A percentile compares a stretch with the other conserved stretches of the same genome.
phyloP scores from a whole-genome alignment of 495 filamentous ascomycete genomes.

The Trichoderma orchidacearum region DNA sequence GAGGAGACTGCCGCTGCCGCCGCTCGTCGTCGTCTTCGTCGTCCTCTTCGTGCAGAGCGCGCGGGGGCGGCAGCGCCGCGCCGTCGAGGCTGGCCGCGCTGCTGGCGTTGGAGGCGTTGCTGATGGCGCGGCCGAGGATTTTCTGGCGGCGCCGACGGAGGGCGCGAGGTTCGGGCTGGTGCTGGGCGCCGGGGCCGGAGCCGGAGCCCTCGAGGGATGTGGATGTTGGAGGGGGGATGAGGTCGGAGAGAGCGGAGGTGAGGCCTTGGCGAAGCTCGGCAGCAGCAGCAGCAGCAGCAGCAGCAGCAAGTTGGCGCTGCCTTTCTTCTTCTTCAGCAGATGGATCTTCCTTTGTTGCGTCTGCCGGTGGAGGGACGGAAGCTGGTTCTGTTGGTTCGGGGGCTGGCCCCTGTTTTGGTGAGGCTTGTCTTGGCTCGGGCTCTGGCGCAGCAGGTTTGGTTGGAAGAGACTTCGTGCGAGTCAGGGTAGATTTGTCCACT shows the following conservation, averaged over 20 bases:
- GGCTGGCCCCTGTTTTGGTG: conserved; percentile 7
- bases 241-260: conserved; percentile 11
- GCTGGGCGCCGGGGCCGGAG: conserved; percentile 7
- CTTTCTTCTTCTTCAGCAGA: conserved; percentile 5
- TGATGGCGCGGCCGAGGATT: conserved; percentile 35
- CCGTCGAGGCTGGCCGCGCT: conserved; percentile 10
- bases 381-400: background rate
- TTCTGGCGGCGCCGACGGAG: conserved; percentile 21
- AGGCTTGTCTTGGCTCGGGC: conserved; percentile 6
- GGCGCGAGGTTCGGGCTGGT: conserved; percentile 5
- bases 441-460: conserved; percentile 2
- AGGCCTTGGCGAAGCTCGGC: conserved; percentile 14
- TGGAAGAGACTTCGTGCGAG: background rate
- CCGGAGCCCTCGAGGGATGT: conserved; percentile 10
- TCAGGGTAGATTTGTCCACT: background rate
- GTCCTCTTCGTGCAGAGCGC: background rate
- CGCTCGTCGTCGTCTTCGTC: conserved; percentile 5
- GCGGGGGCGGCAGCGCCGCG: conserved; percentile 1
- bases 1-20: conserved; percentile 15
- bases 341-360: background rate
- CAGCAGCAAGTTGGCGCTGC: conserved; percentile 2
- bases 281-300: conserved; percentile 3
- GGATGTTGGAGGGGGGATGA: conserved; percentile 1
- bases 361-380: conserved; percentile 15
- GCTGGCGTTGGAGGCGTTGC: conserved; percentile 32